phyloP scores from a whole-genome alignment of 768 basidiomycete genomes.

The Kwoniella dejecticola region DNA sequence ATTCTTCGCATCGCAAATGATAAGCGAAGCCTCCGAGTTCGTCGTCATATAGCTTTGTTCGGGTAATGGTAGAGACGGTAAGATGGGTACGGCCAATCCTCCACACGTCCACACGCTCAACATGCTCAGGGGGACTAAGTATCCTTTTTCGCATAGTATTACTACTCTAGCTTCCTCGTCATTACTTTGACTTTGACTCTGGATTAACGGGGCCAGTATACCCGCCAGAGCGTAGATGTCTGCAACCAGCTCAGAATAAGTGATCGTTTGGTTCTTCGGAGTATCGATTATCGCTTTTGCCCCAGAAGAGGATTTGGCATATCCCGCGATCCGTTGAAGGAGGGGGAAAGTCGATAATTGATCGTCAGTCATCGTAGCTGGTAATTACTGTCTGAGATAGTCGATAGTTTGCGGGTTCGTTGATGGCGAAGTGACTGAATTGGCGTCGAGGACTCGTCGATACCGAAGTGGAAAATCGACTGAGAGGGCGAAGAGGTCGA shows the following conservation, averaged over 20 bases:
- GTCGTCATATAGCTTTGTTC: slow-evolving; percentile 46
- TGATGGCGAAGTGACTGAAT: no score
- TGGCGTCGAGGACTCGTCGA: no score
- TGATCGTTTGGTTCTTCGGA: neutral
- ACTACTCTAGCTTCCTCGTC: slow-evolving; percentile 21
- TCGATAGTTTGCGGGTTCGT: no score
- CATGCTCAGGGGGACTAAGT: slow-evolving; percentile 26
- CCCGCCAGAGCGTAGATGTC: slow-evolving; percentile 19
- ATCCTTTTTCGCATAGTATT: slow-evolving; percentile 31
- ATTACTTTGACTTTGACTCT: neutral
- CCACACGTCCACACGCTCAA: slow-evolving; percentile 35
- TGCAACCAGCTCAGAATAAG: slow-evolving; percentile 15
- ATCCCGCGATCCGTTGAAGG: slow-evolving; percentile 10
- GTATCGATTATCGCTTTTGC: slow-evolving; percentile 31
- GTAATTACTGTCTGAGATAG: no score
- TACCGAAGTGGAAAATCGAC: no score
- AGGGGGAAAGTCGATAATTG: slow-evolving; percentile 21
- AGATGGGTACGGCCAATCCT: slow-evolving; percentile 43
- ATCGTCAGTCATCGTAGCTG: no score
- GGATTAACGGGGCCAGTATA: slow-evolving; percentile 5
- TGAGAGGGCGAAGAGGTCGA: no score
- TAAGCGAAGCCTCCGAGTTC: slow-evolving; percentile 32
- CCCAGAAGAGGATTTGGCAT: slow-evolving; percentile 4
- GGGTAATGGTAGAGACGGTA: slow-evolving; percentile 42
- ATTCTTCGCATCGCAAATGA: slow-evolving; percentile 39